Conservation (phyloP, 768 basidiomycete species). For the Mycena rebaudengoi region DNA sequence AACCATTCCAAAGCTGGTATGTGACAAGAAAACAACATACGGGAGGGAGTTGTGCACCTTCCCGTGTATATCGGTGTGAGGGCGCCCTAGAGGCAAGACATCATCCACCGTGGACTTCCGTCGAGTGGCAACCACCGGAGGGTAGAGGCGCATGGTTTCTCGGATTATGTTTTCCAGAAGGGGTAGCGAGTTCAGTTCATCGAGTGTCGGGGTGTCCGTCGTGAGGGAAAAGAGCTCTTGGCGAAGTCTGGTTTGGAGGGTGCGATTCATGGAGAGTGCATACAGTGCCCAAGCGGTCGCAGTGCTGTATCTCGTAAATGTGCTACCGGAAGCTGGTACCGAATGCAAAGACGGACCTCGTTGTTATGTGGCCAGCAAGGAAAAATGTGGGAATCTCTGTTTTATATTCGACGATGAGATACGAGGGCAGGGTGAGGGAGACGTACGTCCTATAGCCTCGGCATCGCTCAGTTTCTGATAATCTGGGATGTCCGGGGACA, state of each 20-base stretch:
- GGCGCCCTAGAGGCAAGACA: neutral
- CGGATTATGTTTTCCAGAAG: neutral
- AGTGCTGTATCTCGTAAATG: neutral
- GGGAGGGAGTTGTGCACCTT: neutral
- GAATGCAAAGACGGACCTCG: neutral
- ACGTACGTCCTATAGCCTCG: slow-evolving; percentile 51
- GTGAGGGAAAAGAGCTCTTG: neutral
- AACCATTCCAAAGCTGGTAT: neutral
- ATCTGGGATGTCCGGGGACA: slow-evolving; percentile 55
- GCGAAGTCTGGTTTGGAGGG: neutral
- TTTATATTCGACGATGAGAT: neutral
- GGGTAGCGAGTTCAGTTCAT: no score
- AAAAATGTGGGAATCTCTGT: neutral
- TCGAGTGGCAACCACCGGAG: neutral
- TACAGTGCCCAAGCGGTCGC: neutral
- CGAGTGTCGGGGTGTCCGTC: neutral
- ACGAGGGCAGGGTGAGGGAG: no score
- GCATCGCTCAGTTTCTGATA: slow-evolving; percentile 52
- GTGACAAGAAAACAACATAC: neutral
- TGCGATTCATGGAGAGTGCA: neutral
- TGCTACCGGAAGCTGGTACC: neutral
- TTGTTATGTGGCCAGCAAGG: neutral
- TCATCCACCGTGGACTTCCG: neutral
- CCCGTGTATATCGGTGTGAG: neutral
- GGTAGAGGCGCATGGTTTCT: neutral